Conservation (phyloP, 2,329 filamentous ascomycete genomes). For the Talaromyces verruculosus region DNA sequence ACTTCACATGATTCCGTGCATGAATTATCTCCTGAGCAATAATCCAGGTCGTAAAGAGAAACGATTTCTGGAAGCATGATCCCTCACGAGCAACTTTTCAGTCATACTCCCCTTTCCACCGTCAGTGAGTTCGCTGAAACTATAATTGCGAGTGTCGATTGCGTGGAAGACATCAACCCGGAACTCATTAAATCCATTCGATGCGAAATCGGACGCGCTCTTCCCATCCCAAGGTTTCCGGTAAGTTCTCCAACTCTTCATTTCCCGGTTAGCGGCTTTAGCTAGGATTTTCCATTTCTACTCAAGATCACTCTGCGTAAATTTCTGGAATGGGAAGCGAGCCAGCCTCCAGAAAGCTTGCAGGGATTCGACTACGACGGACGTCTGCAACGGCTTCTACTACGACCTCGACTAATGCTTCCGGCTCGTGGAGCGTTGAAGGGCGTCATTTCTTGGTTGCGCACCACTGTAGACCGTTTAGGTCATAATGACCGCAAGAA, state of each 20-base stretch:
- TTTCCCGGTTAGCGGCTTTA: not conserved
- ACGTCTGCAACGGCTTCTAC: not conserved
- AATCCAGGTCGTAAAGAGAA: not conserved
- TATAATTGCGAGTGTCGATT: not conserved
- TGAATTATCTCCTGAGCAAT: not conserved
- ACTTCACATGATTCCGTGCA: not conserved
- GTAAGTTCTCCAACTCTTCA: not conserved
- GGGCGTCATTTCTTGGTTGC: not conserved
- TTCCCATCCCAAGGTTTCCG: constrained; percentile 2
- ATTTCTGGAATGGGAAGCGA: constrained; percentile 8
- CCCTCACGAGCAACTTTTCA: not conserved
- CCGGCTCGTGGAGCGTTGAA: not conserved
- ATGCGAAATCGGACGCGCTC: not conserved
- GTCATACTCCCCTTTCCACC: not conserved
- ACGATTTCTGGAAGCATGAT: not conserved
- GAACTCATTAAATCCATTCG: not conserved
- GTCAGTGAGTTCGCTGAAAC: not conserved
- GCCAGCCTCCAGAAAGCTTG: not conserved
- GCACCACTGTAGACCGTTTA: not conserved
- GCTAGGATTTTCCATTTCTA: not conserved
- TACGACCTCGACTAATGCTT: not conserved
- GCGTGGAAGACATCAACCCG: not conserved
- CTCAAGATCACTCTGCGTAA: not conserved
- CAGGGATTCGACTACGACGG: constrained; percentile 1
- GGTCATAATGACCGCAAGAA: not conserved